These are phyloP conservation scores for Ilyonectria robusta DNA, from an alignment of 2,329 filamentous ascomycete genomes.

Conservation along the genomic window DNA sequence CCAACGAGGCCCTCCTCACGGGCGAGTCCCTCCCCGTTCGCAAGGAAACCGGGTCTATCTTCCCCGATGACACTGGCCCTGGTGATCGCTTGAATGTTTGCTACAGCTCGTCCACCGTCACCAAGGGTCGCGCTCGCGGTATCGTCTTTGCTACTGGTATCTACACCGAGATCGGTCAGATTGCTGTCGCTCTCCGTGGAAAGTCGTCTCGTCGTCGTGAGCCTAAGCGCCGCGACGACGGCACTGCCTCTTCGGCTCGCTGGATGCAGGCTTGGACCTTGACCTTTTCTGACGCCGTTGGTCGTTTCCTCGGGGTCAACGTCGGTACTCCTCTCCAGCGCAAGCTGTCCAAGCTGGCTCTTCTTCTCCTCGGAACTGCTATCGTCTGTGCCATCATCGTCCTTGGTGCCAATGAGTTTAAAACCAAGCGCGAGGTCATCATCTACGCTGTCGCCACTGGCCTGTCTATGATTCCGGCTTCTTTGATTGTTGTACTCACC, in stretches of 20 bases:
- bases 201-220: constrained; percentile 53
- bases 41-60: constrained; percentile 64
- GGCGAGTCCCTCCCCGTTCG: constrained; percentile 74
- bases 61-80: constrained; percentile 58
- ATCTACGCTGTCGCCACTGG: constrained; percentile 65
- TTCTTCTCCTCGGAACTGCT: constrained; percentile 76
- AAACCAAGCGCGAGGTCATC: constrained; percentile 69
- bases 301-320: constrained; percentile 76
- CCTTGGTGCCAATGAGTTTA: constrained; percentile 73
- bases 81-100: constrained; percentile 75
- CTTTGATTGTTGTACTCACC: constrained; percentile 66
- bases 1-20: constrained; percentile 76
- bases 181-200: constrained; percentile 64
- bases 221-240: constrained; percentile 61
- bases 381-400: constrained; percentile 79
- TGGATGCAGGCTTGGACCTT: constrained; percentile 55
- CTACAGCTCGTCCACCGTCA: constrained; percentile 74
- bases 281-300: constrained; percentile 67
- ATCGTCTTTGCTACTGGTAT: constrained; percentile 74
- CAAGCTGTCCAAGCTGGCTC: constrained; percentile 77
- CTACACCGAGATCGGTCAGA: constrained; percentile 73
- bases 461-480: constrained; percentile 67
- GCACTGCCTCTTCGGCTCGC: constrained; percentile 52
- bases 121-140: constrained; percentile 71
- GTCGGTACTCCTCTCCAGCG: constrained; percentile 80